phyloP scores from a whole-genome alignment of 2,329 filamentous ascomycete species.

The Paecilomyces dactylethromorphus region DNA sequence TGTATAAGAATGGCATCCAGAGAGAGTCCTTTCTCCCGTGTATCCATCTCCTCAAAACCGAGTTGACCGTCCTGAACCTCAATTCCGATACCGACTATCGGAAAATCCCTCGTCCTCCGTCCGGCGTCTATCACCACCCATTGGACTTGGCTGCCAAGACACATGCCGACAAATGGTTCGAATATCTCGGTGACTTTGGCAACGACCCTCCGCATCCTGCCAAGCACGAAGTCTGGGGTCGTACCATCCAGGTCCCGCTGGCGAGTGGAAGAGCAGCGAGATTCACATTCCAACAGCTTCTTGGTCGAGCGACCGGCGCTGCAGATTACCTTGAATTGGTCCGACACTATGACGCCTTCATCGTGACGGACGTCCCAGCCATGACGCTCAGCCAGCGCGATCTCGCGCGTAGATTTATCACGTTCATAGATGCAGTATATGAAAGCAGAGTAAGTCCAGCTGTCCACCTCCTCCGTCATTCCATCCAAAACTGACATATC shows the following conservation, averaged over 20 bases:
- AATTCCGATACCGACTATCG: slow-evolving; percentile 95
- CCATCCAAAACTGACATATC: background rate
- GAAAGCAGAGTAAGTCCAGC: slow-evolving; percentile 52
- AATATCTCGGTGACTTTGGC: slow-evolving; percentile 80
- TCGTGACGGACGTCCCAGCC: slow-evolving; percentile 82
- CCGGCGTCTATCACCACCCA: slow-evolving; percentile 87
- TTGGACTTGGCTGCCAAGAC: slow-evolving; percentile 69
- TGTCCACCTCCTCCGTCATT: background rate
- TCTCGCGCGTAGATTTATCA: slow-evolving; percentile 88
- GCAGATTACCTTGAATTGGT: slow-evolving; percentile 93
- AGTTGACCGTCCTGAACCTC: slow-evolving; percentile 84
- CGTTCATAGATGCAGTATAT: slow-evolving; percentile 94
- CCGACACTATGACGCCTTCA: slow-evolving; percentile 83
- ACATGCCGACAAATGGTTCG: slow-evolving; percentile 93
- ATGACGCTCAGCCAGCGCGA: slow-evolving; percentile 87
- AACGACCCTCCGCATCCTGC: slow-evolving; percentile 69
- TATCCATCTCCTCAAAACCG: slow-evolving; percentile 81
- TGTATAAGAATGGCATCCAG: slow-evolving; percentile 98
- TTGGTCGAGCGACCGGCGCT: slow-evolving; percentile 79
- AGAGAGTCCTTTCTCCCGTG: slow-evolving; percentile 91
- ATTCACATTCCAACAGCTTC: slow-evolving; percentile 90
- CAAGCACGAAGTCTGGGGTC: slow-evolving; percentile 82
- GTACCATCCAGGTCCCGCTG: slow-evolving; percentile 77
- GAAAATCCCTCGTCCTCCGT: slow-evolving; percentile 88
- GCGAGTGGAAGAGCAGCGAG: slow-evolving; percentile 83